Base-by-base conservation (phyloP, 768 basidiomycete genomes). In the Sutorius australiensis region DNA sequence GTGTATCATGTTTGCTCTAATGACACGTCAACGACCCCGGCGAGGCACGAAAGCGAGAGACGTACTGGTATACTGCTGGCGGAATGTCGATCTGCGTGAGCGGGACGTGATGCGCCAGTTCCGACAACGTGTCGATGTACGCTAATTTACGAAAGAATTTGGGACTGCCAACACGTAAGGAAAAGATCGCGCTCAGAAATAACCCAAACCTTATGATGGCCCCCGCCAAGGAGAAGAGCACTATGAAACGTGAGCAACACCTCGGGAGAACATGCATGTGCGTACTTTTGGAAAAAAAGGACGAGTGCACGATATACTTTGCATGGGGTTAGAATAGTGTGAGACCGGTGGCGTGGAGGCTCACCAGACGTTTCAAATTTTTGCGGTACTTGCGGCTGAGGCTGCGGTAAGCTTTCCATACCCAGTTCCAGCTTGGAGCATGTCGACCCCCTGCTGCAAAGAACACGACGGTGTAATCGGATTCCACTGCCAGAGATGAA, bases 61-160 rank as follows among this genome's bases (percentile, higher is more conserved):
- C 87, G 46, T 60, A 92, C 91, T 84, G 80, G 66, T 93, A 92
- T 11, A 90, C 88, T 2, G 85, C 81, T 14, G 90, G 86, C 21
- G 88, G 82, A 38, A 94, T 84, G 66, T 92, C 87, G 34, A 94
- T 91, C 64, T 93, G 91, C 0, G 87, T 89, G n/a, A 94, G 65
- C 3, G 92, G 92, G 6, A 93, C 81, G 63, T 86, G 75, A 48
- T 74, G 74, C 7, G 91, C 90, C 40, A 94, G 78, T 32, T 86
- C 84, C 21, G 89, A 90, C 13, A 94, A 77, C 0, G 90, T 91
- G 50, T 80, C 72, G 50, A 88, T 77, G 66, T 94, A 92, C 27
- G 76, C 71, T 59, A 94, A 75, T 73, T 94, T 94, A 61, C 84
- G 83, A 68, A 90, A 92, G 73, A 94, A 93, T 68, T 94, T 94